Base-by-base conservation (phyloP, 2,329 filamentous ascomycete species). In the Fusarium tanahbumbuense region DNA sequence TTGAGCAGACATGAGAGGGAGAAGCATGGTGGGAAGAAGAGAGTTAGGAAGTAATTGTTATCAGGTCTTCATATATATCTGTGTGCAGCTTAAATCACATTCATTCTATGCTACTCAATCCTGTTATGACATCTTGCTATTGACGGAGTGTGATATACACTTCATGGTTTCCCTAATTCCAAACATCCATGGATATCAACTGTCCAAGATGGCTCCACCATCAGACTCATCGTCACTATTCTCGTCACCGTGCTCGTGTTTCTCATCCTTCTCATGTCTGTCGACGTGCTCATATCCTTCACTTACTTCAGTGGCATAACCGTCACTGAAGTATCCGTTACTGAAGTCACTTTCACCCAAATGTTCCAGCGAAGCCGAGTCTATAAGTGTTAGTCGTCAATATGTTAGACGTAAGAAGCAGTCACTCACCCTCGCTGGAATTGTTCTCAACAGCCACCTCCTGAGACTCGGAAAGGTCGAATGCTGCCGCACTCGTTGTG, bases 1-100 rank as follows among this genome's bases (percentile, higher is more conserved):
- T 47, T 71, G n/a, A 8, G 7, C 15, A 58, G 68, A 23, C 68
- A 71, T 53, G 18, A 49, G 41, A 18, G 13, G 5, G 68, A 71
- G n/a, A 20, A 16, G 4, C 68, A 71, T 46, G 9, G n/a, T 13
- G 68, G 64, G 22, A 16, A 44, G 42, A 71, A 44, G 41, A 66
- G 67, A 30, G 45, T 25, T 9, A 58, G 54, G 28, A 34, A 46
- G 46, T 22, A 8, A n/a, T 34, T 50, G 20, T 22, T 37, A 47
- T n/a, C 7, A 16, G 50, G 13, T 20, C 28, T 28, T 8, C 44
- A 34, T 8, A 34, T 27, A 10, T 25, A 25, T 41, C 40, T 41
- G 8, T 27, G n/a, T 9, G 23, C 20, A 5, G 16, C 37, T 27
- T 22, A 16, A 42, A 34, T 30, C 5, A 25, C 37, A 18, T 22